Base-by-base conservation (phyloP, 352 stramenopile species). In the Bremia lactucae region DNA sequence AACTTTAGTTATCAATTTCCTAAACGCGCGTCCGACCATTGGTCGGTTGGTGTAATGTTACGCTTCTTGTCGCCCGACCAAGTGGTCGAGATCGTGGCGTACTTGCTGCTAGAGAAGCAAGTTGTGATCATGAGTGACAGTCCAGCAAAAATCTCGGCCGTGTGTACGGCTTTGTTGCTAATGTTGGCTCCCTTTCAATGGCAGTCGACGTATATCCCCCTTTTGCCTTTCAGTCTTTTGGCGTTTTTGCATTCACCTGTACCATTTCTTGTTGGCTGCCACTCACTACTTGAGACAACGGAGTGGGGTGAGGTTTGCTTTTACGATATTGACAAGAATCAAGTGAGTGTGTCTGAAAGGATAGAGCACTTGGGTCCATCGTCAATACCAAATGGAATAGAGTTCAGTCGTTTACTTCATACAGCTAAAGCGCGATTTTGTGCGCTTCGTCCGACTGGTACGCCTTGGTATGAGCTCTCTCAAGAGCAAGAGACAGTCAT, bases 151-250 rank as follows among this genome's bases (percentile, higher is more conserved):
- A 63, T 87, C 3, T 72, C 79, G 1, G 79, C 75, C 1, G 56
- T 85, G 0, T 89, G 73, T 31, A 83, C 79, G 0, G 79, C 73
- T 1, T 44, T 92, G 6, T 21, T 87, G 37, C 55, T 88, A 15
- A 41, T 92, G 6, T 49, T 92, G 4, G 47, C 74, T 19, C 79
- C 79, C n/a, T 92, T 85, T 44, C 76, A 87, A 59, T 92, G 79
- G 76, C 79, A 92, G 59, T 92, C 76, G 13, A 92, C 79, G 9
- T 92, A 88, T 31, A 92, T 92, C n/a, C 79, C 76, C 3, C 36
- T 89, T 44, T 37, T 92, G 7, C 79, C 79, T 13, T 73, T 70
- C 15, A 67, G 55, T 6, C 38, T 92, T 10, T 49, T 87, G 20
- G 79, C 89, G 43, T 89, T 92, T 46, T 53, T 92, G 21, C 79